Base-by-base conservation (phyloP, 805 yeast genomes). In the Pichia exigua region DNA sequence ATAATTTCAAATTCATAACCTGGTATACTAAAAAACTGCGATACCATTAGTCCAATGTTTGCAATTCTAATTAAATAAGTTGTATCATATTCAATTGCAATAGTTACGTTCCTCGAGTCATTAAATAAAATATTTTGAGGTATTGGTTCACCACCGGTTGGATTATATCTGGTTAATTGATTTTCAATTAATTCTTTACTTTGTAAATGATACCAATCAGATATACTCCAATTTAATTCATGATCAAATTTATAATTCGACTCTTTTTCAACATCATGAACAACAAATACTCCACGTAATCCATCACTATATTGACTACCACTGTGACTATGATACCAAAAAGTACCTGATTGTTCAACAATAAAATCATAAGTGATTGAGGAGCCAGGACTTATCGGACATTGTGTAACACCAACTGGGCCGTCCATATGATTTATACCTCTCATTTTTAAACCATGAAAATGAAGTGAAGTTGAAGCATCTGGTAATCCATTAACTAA, bases 61-160 rank as follows among this genome's bases (percentile, higher is more conserved):
- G 78, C 76, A 53, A 86, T 72, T 59, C 90, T 74, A 45, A 85
- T 59, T 47, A 83, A 68, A 64, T 86, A 85, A 0, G 87, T 84
- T 52, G 77, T 81, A 41, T 77, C 76, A 8, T 82, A 77, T 49
- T 77, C 74, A 48, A 86, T 83, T 27, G 65, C 48, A 64, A 85
- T 71, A 1, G 83, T 73, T 5, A 69, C 76, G 56, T 81, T 81
- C 49, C 75, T 73, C 7, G 87, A 72, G 57, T 86, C 87, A 63
- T 85, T 85, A 62, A 85, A 77, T 42, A 86, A 68, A 20, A 79
- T 54, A 60, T 79, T 81, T 55, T 82, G 82, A 2, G 92, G 92
- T 47, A 85, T 75, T 17, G 95, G 95, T 63, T 86, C 95, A 18
- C 87, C 89, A 42, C 95, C 95, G 2, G 91, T 85, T 21, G 95